Conservation (phyloP, 495 filamentous ascomycete species). For the Parathielavia hyrcaniae region DNA sequence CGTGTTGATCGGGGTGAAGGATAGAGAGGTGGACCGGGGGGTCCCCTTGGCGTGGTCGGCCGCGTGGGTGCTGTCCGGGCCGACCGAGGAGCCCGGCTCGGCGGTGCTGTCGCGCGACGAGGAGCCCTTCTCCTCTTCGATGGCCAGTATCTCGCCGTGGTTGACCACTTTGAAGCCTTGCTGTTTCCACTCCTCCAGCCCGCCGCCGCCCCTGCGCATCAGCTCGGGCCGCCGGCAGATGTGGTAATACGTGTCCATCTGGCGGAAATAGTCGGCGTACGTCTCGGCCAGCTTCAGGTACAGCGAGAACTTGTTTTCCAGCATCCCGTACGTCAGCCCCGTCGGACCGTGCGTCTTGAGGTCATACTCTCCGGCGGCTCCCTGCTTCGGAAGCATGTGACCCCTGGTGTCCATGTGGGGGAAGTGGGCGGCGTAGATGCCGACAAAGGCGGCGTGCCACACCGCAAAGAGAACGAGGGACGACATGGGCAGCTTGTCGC, state of each 20-base stretch:
- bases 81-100: conserved; percentile 27
- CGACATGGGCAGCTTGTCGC: conserved; percentile 70
- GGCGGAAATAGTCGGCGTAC: conserved; percentile 61
- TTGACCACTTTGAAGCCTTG: conserved; percentile 34
- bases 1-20: conserved; percentile 50
- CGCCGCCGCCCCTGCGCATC: conserved; percentile 53
- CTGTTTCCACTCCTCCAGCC: conserved; percentile 64
- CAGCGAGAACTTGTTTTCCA: conserved; percentile 52
- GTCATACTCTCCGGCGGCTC: conserved; percentile 19
- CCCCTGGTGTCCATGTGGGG: conserved; percentile 69
- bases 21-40: conserved; percentile 29
- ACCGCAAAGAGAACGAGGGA: conserved; percentile 74
- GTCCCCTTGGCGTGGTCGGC: conserved; percentile 25
- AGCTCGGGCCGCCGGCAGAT: conserved; percentile 31
- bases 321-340: conserved; percentile 37
- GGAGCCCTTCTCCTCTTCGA: conserved; percentile 30
- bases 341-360: conserved; percentile 35
- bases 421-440: conserved; percentile 67
- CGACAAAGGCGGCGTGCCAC: conserved; percentile 69
- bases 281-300: conserved; percentile 65
- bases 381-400: conserved; percentile 44
- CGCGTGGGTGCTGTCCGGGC: conserved; percentile 21
- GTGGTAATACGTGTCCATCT: conserved; percentile 61
- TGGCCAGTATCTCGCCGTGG: conserved; percentile 35
- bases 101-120: conserved; percentile 32